Evolutionary conservation across 108 stramenopile genomes (phyloP).

Genomic region (Nitzschia sp.): DNA sequence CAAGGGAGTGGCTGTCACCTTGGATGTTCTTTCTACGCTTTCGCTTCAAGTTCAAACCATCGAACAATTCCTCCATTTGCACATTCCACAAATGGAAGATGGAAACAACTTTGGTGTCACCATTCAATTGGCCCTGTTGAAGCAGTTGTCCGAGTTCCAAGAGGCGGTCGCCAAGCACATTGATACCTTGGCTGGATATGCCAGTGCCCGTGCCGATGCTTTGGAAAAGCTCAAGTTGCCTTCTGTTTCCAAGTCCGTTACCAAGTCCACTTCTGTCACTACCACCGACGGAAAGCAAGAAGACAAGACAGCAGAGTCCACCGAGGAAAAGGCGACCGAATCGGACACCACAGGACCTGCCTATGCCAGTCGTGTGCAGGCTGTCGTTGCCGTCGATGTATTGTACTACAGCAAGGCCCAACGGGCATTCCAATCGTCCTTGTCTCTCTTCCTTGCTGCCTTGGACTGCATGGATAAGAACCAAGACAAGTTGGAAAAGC

Average conservation of each 20-base stretch:
- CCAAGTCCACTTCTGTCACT: constrained; percentile 36
- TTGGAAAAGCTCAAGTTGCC: constrained; percentile 61
- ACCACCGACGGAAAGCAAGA: constrained; percentile 48
- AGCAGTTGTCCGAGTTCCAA: constrained; percentile 52
- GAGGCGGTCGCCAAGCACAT: constrained; percentile 47
- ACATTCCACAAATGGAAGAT: constrained; percentile 74
- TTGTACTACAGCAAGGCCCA: constrained; percentile 49
- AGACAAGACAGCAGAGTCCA: constrained; percentile 41
- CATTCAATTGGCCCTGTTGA: constrained; percentile 68
- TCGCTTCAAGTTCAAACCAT: constrained; percentile 16
- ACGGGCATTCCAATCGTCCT: constrained; percentile 22
- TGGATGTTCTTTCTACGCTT: constrained; percentile 31
- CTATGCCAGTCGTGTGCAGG: constrained; percentile 32
- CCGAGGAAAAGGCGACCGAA: constrained; percentile 41
- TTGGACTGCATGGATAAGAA: constrained; percentile 73
- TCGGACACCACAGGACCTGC: constrained; percentile 17
- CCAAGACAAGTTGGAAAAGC: constrained; percentile 54
- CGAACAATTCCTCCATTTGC: constrained; percentile 37
- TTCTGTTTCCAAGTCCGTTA: constrained; percentile 23
- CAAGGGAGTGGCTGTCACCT: constrained; percentile 20
- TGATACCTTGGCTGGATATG: constrained; percentile 62
- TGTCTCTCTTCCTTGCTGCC: constrained; percentile 39
- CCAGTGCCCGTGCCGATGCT: constrained; percentile 67
- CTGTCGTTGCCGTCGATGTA: constrained; percentile 53
- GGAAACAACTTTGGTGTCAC: constrained; percentile 82